Percentiles rank a stretch among this genome's conserved stretches.
phyloP scores from a whole-genome alignment of 1,284 basidiomycete genomes.

The Apiotrichum porosum region DNA sequence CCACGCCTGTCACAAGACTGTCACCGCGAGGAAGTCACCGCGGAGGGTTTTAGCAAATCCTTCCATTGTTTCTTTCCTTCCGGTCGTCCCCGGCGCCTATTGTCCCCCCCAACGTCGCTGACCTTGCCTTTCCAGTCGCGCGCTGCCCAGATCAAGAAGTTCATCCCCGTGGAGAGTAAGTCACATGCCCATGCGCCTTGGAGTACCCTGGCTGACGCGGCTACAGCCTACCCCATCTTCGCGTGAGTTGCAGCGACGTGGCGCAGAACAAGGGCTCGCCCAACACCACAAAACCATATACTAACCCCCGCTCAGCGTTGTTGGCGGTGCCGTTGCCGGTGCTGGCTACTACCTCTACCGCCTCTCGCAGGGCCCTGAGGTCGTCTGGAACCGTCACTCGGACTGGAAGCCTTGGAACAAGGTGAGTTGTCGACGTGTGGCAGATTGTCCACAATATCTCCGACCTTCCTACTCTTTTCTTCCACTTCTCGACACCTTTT shows the following conservation, averaged over 20 bases:
- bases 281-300: not conserved
- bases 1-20: not conserved
- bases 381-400: slow-evolving; percentile 44
- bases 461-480: too few relatives aligned
- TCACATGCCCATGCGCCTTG: too few relatives aligned
- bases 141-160: slow-evolving; percentile 19
- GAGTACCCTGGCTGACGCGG: too few relatives aligned
- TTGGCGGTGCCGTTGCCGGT: slow-evolving; percentile 37
- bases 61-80: not conserved
- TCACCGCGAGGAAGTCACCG: too few relatives aligned
- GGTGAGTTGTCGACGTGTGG: too few relatives aligned
- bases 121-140: slow-evolving; percentile 3
- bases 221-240: slow-evolving; percentile 34
- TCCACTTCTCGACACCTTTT: too few relatives aligned
- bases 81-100: not conserved
- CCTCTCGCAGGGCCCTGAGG: slow-evolving; percentile 43
- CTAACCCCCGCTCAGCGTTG: slow-evolving; percentile 23
- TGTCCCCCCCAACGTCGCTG: not conserved
- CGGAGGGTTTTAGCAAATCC: too few relatives aligned
- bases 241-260: slow-evolving; percentile 27
- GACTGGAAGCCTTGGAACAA: slow-evolving; percentile 48
- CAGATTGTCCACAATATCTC: too few relatives aligned
- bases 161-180: slow-evolving; percentile 29
- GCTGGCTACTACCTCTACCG: slow-evolving; percentile 41
- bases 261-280: not conserved